Percentiles rank a stretch among this genome's conserved stretches.
Conservation (phyloP, 768 basidiomycete genomes). For the Botryobasidium botryosum region DNA sequence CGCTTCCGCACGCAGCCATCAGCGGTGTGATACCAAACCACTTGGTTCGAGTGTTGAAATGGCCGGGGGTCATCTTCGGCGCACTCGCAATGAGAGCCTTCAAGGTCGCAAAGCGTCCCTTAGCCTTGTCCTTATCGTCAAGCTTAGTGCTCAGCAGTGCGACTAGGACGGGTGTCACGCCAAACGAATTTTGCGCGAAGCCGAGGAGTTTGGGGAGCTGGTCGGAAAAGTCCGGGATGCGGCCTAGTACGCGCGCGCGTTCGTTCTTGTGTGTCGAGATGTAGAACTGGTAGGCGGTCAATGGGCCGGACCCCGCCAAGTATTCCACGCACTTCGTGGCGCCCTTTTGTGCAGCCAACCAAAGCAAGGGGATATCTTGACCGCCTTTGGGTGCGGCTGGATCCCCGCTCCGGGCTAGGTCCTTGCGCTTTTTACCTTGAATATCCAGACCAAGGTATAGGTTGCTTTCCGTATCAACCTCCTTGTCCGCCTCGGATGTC, state of each 20-base stretch:
- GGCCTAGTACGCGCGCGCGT: slow-evolving; percentile 27
- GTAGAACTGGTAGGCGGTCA: slow-evolving; percentile 36
- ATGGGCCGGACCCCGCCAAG: slow-evolving; percentile 28
- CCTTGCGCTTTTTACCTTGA: slow-evolving; percentile 44
- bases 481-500: slow-evolving; percentile 15
- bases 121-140: slow-evolving; percentile 13
- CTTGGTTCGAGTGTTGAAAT: slow-evolving; percentile 32
- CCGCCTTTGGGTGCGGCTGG: slow-evolving; percentile 22
- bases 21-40: slow-evolving; percentile 16
- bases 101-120: slow-evolving; percentile 15
- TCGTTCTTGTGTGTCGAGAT: slow-evolving; percentile 27
- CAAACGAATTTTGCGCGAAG: slow-evolving; percentile 29
- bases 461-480: slow-evolving; percentile 20
- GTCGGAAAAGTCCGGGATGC: slow-evolving; percentile 24
- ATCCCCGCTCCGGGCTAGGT: slow-evolving; percentile 34
- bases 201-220: slow-evolving; percentile 35
- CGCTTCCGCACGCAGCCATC: slow-evolving; percentile 25
- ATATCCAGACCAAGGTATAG: slow-evolving; percentile 43
- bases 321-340: slow-evolving; percentile 28
- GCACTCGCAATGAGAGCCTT: slow-evolving; percentile 30
- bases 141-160: slow-evolving; percentile 25
- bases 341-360: slow-evolving; percentile 25
- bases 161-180: slow-evolving; percentile 36
- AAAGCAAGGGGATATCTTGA: slow-evolving; percentile 20
- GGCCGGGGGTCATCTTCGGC: slow-evolving; percentile 26